phyloP scores from a whole-genome alignment of 352 stramenopile species.

The Pythium dissimile region DNA sequence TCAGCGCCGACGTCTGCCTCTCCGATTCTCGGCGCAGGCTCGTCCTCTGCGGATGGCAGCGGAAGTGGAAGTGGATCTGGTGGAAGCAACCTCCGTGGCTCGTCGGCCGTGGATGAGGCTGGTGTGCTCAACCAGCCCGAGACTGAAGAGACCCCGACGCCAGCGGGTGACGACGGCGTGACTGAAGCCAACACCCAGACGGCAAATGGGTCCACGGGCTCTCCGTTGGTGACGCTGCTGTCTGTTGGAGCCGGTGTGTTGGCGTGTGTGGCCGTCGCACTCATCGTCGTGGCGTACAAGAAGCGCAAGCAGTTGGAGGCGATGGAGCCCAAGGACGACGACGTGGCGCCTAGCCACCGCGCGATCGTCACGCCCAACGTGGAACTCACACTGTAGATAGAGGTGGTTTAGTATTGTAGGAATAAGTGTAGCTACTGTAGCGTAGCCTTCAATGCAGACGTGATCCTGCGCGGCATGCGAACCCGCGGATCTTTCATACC shows the following conservation, averaged over 20 bases:
- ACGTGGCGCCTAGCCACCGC: not conserved
- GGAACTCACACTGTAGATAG: too few species aligned
- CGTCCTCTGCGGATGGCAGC: not conserved
- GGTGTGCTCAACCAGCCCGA: not conserved
- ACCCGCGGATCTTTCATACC: too few species aligned
- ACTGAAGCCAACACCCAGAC: conserved; percentile 10
- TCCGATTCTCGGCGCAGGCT: not conserved
- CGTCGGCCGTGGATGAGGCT: not conserved
- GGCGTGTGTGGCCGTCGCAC: conserved; percentile 2
- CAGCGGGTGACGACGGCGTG: not conserved
- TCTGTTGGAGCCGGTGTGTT: conserved; percentile 10
- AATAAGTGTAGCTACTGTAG: too few species aligned
- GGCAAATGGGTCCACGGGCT: not conserved
- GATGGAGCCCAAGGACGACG: conserved; percentile 14
- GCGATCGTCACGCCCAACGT: conserved; percentile 7
- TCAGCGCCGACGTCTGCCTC: not conserved
- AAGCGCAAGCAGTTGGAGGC: conserved; percentile 15
- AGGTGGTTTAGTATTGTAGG: too few species aligned
- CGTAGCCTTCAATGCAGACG: too few species aligned
- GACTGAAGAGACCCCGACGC: not conserved
- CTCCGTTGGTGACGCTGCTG: conserved; percentile 5
- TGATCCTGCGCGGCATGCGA: too few species aligned
- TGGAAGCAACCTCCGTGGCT: not conserved
- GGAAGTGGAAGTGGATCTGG: not conserved
- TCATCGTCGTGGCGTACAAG: conserved; percentile 17